Conservation (phyloP, 352 stramenopile genomes). For the Phytophthora rubi region DNA sequence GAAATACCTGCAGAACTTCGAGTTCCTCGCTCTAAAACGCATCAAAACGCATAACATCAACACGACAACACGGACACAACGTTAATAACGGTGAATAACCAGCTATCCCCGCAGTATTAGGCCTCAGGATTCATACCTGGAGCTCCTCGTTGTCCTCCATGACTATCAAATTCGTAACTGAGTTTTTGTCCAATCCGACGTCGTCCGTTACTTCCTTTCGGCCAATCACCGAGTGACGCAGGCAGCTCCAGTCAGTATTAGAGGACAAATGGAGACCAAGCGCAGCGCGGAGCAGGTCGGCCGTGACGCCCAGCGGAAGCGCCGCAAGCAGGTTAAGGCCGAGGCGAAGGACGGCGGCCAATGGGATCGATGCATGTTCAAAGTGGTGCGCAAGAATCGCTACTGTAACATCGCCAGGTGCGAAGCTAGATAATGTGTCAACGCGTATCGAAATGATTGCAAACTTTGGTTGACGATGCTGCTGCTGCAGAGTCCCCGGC, state of each 20-base stretch:
- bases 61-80: neutral
- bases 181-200: constrained; percentile 42
- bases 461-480: constrained; percentile 21
- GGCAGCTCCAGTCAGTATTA: constrained; percentile 20
- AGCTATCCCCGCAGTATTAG: neutral
- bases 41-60: constrained; percentile 7
- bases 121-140: constrained; percentile 43
- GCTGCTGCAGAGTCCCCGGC: constrained; percentile 46
- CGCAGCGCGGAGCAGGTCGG: constrained; percentile 43
- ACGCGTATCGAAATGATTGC: constrained; percentile 31
- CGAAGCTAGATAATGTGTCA: neutral
- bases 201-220: constrained; percentile 5
- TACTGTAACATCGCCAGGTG: constrained; percentile 85
- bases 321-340: constrained; percentile 73
- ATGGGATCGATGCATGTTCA: constrained; percentile 86
- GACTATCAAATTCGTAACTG: constrained; percentile 14
- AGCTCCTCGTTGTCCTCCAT: constrained; percentile 56
- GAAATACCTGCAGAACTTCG: constrained; percentile 71
- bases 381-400: constrained; percentile 79
- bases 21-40: constrained; percentile 70
- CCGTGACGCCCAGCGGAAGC: constrained; percentile 42
- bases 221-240: constrained; percentile 22
- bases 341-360: constrained; percentile 51
- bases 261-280: constrained; percentile 28
- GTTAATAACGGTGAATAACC: neutral